Evolutionary conservation across 129 eudicot genomes (phyloP).

Genomic region (Chrysanthemum lavandulifolium): DNA sequence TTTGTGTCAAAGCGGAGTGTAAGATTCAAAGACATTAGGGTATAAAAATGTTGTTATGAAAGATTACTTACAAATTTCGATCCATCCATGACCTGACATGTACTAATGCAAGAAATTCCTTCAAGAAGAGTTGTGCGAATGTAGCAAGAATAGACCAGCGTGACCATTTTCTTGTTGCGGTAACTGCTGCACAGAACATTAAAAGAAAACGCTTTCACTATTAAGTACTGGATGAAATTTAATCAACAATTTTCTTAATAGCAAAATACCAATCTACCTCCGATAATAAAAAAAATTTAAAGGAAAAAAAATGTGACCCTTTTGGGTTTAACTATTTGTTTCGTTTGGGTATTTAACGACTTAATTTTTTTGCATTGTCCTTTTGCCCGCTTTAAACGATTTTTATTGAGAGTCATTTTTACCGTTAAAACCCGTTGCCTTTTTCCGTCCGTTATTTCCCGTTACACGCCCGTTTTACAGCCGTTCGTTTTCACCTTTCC

Average conservation of each 20-base stretch:
- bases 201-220: not conserved
- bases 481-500: too few species aligned
- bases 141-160: slow-evolving; percentile 93
- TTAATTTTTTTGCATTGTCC: too few species aligned
- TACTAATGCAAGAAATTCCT: slow-evolving; percentile 62
- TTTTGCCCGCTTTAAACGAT: too few species aligned
- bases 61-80: slow-evolving; percentile 60
- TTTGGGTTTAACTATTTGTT: too few species aligned
- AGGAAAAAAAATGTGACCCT: too few species aligned
- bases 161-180: slow-evolving; percentile 85
- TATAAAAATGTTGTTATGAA: not conserved
- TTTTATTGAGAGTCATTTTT: too few species aligned
- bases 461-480: too few species aligned
- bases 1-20: too few species aligned
- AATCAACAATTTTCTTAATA: not conserved
- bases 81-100: slow-evolving; percentile 41
- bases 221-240: not conserved
- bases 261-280: not conserved
- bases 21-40: too few species aligned
- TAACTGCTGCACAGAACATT: slow-evolving; percentile 50
- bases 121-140: slow-evolving; percentile 77
- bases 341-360: too few species aligned
- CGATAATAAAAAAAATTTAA: not conserved
- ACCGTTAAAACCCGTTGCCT: too few species aligned
- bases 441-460: too few species aligned